Conservation (phyloP, 257 asterid species). For the Nyctanthes arbortristis region DNA sequence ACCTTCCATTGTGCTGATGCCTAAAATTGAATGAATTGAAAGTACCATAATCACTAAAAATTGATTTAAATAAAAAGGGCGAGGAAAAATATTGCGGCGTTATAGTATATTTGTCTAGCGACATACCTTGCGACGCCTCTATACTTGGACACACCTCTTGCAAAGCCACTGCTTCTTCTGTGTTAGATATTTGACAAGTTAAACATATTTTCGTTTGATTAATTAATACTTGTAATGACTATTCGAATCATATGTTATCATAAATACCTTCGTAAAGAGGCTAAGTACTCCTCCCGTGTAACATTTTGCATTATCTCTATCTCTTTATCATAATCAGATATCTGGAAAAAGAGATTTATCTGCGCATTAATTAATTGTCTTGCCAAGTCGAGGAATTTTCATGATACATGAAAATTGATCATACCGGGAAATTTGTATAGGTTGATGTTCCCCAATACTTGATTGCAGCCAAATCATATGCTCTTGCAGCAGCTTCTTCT, state of each 20-base stretch:
- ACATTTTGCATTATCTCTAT: constrained; percentile 60
- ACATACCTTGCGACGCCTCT: constrained; percentile 85
- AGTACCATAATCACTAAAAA: constrained; percentile 16
- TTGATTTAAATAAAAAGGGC: too few relatives aligned
- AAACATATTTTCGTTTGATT: neutral
- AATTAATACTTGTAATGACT: too few relatives aligned
- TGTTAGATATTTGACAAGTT: neutral
- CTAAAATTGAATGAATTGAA: constrained; percentile 25
- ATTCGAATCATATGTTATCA: neutral
- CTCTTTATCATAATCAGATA: constrained; percentile 59
- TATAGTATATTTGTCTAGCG: too few relatives aligned
- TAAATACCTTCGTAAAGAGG: constrained; percentile 77
- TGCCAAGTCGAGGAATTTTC: neutral
- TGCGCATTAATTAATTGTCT: neutral
- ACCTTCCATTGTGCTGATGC: constrained; percentile 78
- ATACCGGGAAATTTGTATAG: constrained; percentile 74
- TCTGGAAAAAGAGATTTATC: constrained; percentile 27
- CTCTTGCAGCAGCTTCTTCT: constrained; percentile 91
- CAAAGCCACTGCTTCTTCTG: constrained; percentile 86
- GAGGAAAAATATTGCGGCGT: too few relatives aligned
- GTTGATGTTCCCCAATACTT: constrained; percentile 84
- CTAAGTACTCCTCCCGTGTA: constrained; percentile 71
- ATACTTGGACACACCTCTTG: constrained; percentile 76
- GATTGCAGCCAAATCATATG: constrained; percentile 83
- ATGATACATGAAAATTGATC: constrained; percentile 12